Evolutionary conservation across 176 grass and related monocot genomes (phyloP).

Genomic region (Saccharum spontaneum): DNA sequence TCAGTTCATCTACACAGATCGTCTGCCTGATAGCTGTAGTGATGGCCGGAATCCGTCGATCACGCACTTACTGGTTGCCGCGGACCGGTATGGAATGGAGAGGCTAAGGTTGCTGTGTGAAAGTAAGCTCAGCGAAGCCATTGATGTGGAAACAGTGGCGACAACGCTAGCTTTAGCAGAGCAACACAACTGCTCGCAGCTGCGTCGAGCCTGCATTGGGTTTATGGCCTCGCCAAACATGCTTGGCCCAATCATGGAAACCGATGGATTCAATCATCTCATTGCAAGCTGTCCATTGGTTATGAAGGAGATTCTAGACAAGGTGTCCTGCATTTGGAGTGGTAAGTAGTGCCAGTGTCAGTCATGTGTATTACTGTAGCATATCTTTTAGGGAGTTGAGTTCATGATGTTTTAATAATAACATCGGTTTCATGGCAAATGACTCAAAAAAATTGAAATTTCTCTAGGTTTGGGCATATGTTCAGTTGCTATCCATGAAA

Average conservation of each 20-base stretch:
- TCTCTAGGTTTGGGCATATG: constrained; percentile 7
- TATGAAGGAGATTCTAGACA: constrained; percentile 42
- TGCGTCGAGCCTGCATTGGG: constrained; percentile 32
- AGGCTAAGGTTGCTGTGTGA: constrained; percentile 49
- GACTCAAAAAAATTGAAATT: not conserved
- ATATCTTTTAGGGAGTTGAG: not conserved
- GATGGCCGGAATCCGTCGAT: constrained; percentile 16
- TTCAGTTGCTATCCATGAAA: not conserved
- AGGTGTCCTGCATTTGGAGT: constrained; percentile 41
- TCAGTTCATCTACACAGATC: constrained; percentile 47
- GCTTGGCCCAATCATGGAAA: constrained; percentile 29
- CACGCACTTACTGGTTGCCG: constrained; percentile 46
- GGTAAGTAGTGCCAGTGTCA: constrained; percentile 1
- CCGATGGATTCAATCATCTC: constrained; percentile 47
- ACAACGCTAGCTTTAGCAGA: constrained; percentile 45
- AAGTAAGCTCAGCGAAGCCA: constrained; percentile 28
- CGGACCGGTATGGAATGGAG: constrained; percentile 46
- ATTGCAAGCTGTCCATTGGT: constrained; percentile 38
- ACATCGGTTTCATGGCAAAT: not conserved
- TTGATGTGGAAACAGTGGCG: constrained; percentile 41
- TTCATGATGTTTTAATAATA: not conserved
- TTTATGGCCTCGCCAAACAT: constrained; percentile 39
- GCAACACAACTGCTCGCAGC: constrained; percentile 38
- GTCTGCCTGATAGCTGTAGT: constrained; percentile 18
- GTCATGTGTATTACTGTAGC: not conserved